Evolutionary conservation across 352 stramenopile genomes (phyloP), one percentile per base, ranked within the genome.

Genomic region (Globisporangium megalacanthum): DNA sequence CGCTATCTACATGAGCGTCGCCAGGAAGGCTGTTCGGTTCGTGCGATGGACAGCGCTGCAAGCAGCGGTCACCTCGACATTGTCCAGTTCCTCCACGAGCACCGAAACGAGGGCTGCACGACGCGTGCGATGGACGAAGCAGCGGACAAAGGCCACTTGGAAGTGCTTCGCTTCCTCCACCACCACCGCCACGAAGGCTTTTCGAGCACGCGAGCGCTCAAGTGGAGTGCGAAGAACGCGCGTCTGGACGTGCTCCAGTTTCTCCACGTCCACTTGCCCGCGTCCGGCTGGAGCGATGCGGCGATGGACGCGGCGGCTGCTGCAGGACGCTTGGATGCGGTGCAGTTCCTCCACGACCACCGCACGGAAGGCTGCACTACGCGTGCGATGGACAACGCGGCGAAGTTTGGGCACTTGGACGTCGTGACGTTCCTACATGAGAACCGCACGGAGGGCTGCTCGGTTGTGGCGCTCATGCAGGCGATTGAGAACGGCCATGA

Each of bases 181-280:
- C 15, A 29, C 1, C 51, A 69, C 19, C 61, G 65, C 10, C 17
- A 29, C 13, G 65, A 69, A 49, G 65, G 65, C 6, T 69, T 60
- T n/a, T 68, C 64, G 25, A 52, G 7, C n/a, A 42, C 50, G 2
- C 48, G 49, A n/a, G 55, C 37, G 17, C 22, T 51, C 31, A 48
- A 19, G 46, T 61, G 47, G 55, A 55, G 29, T 14, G 36, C 48
- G 1, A 61, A 44, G 29, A 61, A 48, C 15, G 49, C 54, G 15
- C 44, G 62, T 42, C 45, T 69, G 6, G 61, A 55, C 1, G 22
- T 72, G 5, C 52, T 72, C 3, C 29, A 66, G 20, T 72, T 72
- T 45, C 49, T 72, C 15, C 52, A 72, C 19, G 33, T 50, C 31
- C 33, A 72, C 14, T 52, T 56, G 3, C 60, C 61, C 14, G 50